These are phyloP conservation scores for Gracilaria domingensis DNA, from an alignment of 23 red algal genomes.

Conservation along the genomic window DNA sequence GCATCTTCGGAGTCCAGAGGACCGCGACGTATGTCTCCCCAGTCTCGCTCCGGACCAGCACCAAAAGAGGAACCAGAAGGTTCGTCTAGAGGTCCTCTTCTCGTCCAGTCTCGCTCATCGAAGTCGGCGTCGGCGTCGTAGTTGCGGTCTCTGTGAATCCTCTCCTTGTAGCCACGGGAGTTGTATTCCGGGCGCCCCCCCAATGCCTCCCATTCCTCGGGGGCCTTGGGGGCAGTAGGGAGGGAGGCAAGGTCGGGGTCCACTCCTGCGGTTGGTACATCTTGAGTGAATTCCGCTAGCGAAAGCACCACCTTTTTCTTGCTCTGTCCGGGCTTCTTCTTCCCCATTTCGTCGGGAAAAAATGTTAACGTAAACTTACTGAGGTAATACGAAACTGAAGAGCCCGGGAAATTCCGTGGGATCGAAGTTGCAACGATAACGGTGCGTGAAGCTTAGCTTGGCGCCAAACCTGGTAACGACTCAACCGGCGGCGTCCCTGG, in stretches of 20 bases:
- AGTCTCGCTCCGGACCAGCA: conserved; percentile 47
- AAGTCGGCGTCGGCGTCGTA: conserved; percentile 61
- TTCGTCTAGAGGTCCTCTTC: conserved; percentile 34
- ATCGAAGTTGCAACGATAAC: not conserved
- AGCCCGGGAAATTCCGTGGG: not conserved
- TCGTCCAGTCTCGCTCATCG: conserved; percentile 69
- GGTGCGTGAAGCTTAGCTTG: not conserved
- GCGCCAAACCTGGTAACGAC: not conserved
- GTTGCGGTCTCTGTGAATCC: conserved; percentile 16
- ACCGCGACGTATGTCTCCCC: conserved; percentile 54
- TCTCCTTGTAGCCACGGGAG: conserved; percentile 70
- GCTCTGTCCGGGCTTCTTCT: conserved; percentile 30
- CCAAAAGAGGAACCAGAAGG: conserved; percentile 11
- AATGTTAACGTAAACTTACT: not conserved
- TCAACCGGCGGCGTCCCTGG: not conserved
- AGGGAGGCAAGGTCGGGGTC: conserved; percentile 34
- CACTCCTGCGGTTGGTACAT: conserved; percentile 9
- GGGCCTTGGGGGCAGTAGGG: conserved; percentile 58
- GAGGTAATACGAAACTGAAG: not conserved
- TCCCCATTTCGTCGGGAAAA: conserved; percentile 20
- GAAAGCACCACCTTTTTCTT: conserved; percentile 56
- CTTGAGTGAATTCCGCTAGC: conserved; percentile 69
- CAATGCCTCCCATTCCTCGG: conserved; percentile 66
- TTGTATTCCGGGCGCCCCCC: conserved; percentile 73
- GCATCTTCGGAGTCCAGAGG: conserved; percentile 39